Base-by-base conservation (phyloP, 805 yeast species). In the Barnettozyma californica region DNA sequence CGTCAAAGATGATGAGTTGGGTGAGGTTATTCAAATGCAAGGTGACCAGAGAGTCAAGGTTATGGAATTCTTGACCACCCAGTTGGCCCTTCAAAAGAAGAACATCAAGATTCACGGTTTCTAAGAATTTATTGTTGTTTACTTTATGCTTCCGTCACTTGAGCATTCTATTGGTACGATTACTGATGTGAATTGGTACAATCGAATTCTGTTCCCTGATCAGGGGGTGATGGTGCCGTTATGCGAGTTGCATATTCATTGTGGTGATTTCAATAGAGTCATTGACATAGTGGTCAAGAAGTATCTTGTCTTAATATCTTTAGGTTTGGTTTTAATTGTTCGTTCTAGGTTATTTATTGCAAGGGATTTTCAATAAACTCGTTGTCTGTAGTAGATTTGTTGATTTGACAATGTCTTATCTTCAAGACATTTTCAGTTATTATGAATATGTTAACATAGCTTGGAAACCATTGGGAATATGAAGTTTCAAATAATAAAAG, bases 21-120 rank as follows among this genome's bases (percentile, higher is more conserved):
- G 98, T 55, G 96, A 92, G 66, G 94, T 92, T 63, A 90, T 92
- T 63, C 99, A 92, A 78, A 77, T 92, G 70, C 98, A 94, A 77
- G 99, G 99, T 70, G 99, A 92, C 68, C 99, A 92, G 77, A 88
- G 99, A 77, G 86, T 89, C 57, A 92, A 92, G 70, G 96, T 92
- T 54, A 81, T 86, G 77, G 97, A 90, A 69, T 92, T 92, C 63
- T 81, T 92, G 76, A 84, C 88, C 61, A 70, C 84, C 54, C 91
- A 88, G 68, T 79, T 94, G 60, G 89, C 85, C 60, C 76, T 94
- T 65, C 94, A 90, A 68, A 92, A 91, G 87, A 89, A 89, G 79
- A 89, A 86, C 74, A 92, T 92, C 75, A 94, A 94, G 78, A 87
- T 94, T 69, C 99, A 92, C 75, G 99, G 99, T 75, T 92, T 92